These are phyloP conservation scores for Usnea hakonensis DNA, from an alignment of 495 filamentous ascomycete species.

Conservation along the genomic window DNA sequence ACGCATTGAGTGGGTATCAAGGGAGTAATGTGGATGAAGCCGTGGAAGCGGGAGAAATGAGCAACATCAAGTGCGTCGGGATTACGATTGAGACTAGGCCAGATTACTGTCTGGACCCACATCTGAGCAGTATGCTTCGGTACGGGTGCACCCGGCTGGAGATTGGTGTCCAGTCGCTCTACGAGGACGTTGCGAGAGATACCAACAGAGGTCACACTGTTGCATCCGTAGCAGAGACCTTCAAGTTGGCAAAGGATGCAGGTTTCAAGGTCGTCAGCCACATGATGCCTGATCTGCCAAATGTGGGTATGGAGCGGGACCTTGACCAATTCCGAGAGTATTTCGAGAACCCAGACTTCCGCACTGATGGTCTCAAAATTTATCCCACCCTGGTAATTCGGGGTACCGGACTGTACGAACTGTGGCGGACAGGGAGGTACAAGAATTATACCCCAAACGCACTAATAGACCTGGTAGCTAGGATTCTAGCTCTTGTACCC, in stretches of 20 bases:
- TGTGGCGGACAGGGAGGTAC: constrained; percentile 94
- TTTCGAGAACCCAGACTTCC: constrained; percentile 92
- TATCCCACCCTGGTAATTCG: constrained; percentile 97
- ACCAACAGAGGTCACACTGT: constrained; percentile 97
- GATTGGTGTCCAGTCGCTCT: constrained; percentile 90
- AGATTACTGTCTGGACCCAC: constrained; percentile 89
- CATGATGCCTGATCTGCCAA: constrained; percentile 99
- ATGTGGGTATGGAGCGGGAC: constrained; percentile 97
- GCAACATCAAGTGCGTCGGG: constrained; percentile 90
- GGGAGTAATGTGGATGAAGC: constrained; percentile 91
- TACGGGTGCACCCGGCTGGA: constrained; percentile 95
- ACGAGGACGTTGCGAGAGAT: constrained; percentile 96
- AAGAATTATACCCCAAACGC: constrained; percentile 98
- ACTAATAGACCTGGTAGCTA: constrained; percentile 87
- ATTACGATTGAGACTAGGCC: constrained; percentile 97
- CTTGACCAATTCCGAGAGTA: constrained; percentile 95
- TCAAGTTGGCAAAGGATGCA: constrained; percentile 89
- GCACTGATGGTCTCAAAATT: constrained; percentile 97
- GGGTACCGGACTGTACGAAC: constrained; percentile 91
- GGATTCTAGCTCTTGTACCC: constrained; percentile 87
- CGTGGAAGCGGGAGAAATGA: constrained; percentile 85
- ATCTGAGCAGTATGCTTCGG: constrained; percentile 86
- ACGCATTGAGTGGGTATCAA: constrained; percentile 88
- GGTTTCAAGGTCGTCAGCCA: constrained; percentile 98
- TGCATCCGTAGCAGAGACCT: constrained; percentile 87